Percentiles rank a stretch among this genome's conserved stretches.
Evolutionary conservation across 2,329 filamentous ascomycete genomes (phyloP).

Genomic region (Passalora sequoiae): DNA sequence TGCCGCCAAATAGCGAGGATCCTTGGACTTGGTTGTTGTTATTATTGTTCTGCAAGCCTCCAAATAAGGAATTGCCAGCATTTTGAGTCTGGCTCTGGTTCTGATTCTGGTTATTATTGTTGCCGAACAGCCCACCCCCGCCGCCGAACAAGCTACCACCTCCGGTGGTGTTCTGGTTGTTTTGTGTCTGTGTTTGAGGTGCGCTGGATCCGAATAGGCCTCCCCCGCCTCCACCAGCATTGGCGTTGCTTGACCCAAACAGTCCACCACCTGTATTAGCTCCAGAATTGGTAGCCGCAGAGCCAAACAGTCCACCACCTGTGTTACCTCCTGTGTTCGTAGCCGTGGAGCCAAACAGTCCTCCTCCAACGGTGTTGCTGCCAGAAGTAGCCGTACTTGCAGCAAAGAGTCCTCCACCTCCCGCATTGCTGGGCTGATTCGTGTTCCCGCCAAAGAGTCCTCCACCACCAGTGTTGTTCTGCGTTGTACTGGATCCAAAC

Average conservation of each 20-base stretch:
- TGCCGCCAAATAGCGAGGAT: constrained; percentile 13
- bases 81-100: constrained; percentile 12
- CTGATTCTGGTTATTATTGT: constrained; percentile 9
- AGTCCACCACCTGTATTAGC: constrained; percentile 2
- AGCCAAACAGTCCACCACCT: constrained; percentile 1
- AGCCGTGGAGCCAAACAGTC: constrained; percentile 33
- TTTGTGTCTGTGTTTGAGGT: constrained; percentile 1
- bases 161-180: background rate
- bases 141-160: background rate
- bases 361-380: constrained; percentile 28
- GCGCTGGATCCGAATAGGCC: constrained; percentile 21
- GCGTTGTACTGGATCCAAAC: constrained; percentile 12
- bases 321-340: constrained; percentile 21
- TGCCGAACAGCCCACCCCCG: background rate
- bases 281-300: background rate
- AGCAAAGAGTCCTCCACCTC: constrained; percentile 14
- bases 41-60: background rate
- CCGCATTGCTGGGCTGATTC: constrained; percentile 12
- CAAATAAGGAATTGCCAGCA: constrained; percentile 18
- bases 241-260: constrained; percentile 4
- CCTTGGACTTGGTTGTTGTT: constrained; percentile 8
- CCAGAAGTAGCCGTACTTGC: constrained; percentile 2
- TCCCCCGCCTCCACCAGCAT: background rate
- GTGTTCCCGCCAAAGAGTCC: constrained; percentile 14
- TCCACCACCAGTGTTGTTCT: constrained; percentile 13